These are phyloP conservation scores for Fraxinus ornus DNA, from an alignment of 305 asterid species.

Conservation along the genomic window DNA sequence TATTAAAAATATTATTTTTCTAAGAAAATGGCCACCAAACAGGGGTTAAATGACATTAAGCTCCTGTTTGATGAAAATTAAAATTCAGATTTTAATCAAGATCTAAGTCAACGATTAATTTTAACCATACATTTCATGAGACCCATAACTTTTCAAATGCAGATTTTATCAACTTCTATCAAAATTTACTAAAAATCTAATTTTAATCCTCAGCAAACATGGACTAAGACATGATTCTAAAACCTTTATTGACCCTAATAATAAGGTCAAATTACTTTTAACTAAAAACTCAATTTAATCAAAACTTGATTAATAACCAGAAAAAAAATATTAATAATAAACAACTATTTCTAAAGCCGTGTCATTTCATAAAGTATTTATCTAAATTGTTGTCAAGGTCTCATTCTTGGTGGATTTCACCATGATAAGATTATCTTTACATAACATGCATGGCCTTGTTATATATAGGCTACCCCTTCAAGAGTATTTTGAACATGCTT, in stretches of 20 bases:
- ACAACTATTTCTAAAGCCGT: background rate
- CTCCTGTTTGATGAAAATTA: too few species aligned
- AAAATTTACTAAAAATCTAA: too few species aligned
- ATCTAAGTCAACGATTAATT: too few species aligned
- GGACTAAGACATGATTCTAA: background rate
- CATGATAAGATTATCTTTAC: background rate
- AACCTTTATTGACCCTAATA: background rate
- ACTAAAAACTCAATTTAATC: background rate
- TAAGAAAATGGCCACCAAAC: too few species aligned
- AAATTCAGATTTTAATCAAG: too few species aligned
- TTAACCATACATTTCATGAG: too few species aligned
- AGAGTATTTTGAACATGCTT: constrained; percentile 19
- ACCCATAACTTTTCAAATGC: too few species aligned
- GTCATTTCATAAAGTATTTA: background rate
- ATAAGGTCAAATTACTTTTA: background rate
- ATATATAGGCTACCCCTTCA: background rate
- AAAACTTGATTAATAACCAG: background rate
- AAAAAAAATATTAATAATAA: background rate
- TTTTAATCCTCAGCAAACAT: too few species aligned
- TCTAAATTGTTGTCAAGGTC: background rate
- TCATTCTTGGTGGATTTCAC: background rate
- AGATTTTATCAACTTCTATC: too few species aligned
- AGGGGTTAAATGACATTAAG: too few species aligned
- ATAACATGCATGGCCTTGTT: constrained; percentile 21
- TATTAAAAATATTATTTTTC: too few species aligned